Conservation (phyloP, 495 filamentous ascomycete species). For the Aspergillus heteromorphus region DNA sequence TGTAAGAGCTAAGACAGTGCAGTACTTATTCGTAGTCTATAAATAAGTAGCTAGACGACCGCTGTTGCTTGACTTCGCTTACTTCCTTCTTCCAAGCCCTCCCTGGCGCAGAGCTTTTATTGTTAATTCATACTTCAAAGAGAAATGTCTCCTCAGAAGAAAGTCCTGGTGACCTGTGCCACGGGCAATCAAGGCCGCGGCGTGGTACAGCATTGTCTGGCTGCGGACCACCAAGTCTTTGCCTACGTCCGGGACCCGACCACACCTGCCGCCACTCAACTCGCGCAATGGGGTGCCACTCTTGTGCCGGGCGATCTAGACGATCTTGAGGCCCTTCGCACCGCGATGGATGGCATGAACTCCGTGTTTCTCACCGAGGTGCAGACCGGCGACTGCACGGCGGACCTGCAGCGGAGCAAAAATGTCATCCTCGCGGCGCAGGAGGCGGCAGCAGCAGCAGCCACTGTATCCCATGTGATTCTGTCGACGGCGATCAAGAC, state of each 20-base stretch:
- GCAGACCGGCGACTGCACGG: background rate
- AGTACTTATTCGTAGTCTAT: background rate
- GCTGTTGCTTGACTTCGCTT: background rate
- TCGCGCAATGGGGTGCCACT: background rate
- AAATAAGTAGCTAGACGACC: background rate
- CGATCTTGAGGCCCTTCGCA: background rate
- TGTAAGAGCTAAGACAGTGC: too few species aligned
- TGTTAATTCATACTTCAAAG: background rate
- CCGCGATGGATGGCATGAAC: background rate
- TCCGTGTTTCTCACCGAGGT: background rate
- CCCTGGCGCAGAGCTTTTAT: background rate
- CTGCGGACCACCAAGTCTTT: background rate
- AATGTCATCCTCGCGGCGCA: background rate
- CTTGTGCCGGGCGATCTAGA: background rate
- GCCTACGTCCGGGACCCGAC: background rate
- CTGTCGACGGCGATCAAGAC: background rate
- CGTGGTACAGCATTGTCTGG: background rate
- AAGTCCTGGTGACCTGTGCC: background rate
- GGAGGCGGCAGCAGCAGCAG: background rate
- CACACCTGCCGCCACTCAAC: background rate
- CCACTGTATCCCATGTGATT: background rate
- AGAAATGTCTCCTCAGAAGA: background rate
- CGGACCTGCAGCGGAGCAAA: background rate
- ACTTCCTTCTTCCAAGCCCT: background rate
- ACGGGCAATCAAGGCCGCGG: background rate